A percentile compares a stretch with the other conserved stretches of the same genome.
phyloP scores from a whole-genome alignment of 495 filamentous ascomycete genomes.

The Penicillium macrosclerotiorum region DNA sequence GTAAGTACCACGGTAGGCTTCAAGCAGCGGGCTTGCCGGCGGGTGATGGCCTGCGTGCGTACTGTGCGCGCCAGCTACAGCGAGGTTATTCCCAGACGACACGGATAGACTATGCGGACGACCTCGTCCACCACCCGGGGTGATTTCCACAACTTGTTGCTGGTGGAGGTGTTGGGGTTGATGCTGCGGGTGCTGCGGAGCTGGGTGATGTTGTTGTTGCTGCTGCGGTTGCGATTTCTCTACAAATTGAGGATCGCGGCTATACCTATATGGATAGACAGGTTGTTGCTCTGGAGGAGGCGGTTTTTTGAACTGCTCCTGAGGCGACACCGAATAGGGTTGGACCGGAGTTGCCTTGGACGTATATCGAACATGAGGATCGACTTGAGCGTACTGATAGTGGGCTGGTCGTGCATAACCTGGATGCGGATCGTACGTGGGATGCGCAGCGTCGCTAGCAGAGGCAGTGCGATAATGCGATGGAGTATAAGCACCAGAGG shows the following conservation, averaged over 20 bases:
- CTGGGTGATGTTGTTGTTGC: conserved; percentile 15
- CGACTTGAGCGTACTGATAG: conserved; percentile 27
- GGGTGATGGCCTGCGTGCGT: conserved; percentile 41
- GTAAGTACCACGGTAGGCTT: conserved; percentile 92
- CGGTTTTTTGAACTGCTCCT: conserved; percentile 20
- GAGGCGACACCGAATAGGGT: conserved; percentile 22
- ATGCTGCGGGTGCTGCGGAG: conserved; percentile 24
- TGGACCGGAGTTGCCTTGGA: conserved; percentile 34
- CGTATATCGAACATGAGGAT: conserved; percentile 43
- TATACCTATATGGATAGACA: conserved; percentile 23
- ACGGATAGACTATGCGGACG: conserved; percentile 39
- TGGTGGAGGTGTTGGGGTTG: conserved; percentile 17
- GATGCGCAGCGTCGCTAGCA: conserved; percentile 18
- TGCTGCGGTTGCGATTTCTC: conserved; percentile 11
- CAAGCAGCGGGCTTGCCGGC: conserved; percentile 79
- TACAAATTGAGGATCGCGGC: conserved; percentile 15
- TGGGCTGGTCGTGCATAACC: background rate
- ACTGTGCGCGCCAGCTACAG: conserved; percentile 21
- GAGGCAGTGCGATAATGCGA: conserved; percentile 32
- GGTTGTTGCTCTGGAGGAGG: conserved; percentile 14
- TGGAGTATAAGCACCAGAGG: conserved; percentile 14
- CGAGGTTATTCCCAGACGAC: conserved; percentile 39
- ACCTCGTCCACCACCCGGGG: conserved; percentile 33
- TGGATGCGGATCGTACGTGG: conserved; percentile 7
- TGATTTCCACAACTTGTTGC: conserved; percentile 44